Evolutionary conservation across 192 early-diverging fungal genomes (phyloP).

Genomic region (Entrophospora sp.): DNA sequence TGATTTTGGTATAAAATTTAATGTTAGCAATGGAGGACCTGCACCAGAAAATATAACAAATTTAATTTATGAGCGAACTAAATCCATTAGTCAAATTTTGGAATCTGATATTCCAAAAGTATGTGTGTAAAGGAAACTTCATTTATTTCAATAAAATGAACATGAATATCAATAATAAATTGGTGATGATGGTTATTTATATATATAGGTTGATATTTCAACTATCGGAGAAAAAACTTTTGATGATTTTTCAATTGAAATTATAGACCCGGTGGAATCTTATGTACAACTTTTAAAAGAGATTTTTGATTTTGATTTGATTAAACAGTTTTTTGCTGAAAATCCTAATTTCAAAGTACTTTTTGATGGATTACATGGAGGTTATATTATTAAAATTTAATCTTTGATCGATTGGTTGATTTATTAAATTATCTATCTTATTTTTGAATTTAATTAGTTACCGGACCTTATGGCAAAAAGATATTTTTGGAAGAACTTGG

Average conservation of each 20-base stretch:
- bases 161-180: no score
- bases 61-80: conserved; percentile 79
- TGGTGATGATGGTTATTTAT: no score
- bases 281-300: conserved; percentile 79
- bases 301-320: conserved; percentile 88
- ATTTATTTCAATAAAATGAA: no score
- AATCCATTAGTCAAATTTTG: conserved; percentile 59
- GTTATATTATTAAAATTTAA: conserved; percentile 24
- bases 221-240: conserved; percentile 51
- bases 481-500: conserved; percentile 90
- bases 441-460: conserved; percentile 47
- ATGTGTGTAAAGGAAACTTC: no score
- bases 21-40: conserved; percentile 92
- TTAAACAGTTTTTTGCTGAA: conserved; percentile 65
- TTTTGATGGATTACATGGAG: conserved; percentile 92
- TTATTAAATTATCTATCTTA: conserved; percentile 2
- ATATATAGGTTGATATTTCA: conserved; percentile 69
- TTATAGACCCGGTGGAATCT: conserved; percentile 82
- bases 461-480: conserved; percentile 83
- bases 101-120: conserved; percentile 54
- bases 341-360: conserved; percentile 75
- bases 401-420: conserved; percentile 1
- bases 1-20: conserved; percentile 99
- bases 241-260: conserved; percentile 65
- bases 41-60: conserved; percentile 94